These are phyloP conservation scores for Oidium heveae DNA, from an alignment of 2,329 filamentous ascomycete genomes.

Conservation along the genomic window DNA sequence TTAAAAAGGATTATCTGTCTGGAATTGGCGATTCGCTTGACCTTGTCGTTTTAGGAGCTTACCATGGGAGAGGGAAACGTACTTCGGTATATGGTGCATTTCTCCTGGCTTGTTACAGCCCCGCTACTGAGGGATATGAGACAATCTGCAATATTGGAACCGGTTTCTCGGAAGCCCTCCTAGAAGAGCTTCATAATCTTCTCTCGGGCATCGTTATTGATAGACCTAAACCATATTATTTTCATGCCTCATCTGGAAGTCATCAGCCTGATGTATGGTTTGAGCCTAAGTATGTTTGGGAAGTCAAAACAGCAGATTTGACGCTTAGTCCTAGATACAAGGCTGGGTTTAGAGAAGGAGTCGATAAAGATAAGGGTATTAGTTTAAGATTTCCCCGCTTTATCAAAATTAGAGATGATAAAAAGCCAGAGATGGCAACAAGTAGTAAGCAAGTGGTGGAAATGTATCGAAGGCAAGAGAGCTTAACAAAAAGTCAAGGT, in stretches of 20 bases:
- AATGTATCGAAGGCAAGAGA: slow-evolving; percentile 93
- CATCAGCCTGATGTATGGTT: slow-evolving; percentile 98
- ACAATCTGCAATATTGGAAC: slow-evolving; percentile 97
- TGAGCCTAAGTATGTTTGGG: slow-evolving; percentile 84
- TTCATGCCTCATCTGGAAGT: slow-evolving; percentile 58
- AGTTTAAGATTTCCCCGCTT: slow-evolving; percentile 80
- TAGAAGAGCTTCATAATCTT: slow-evolving; percentile 61
- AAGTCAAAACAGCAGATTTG: slow-evolving; percentile 88
- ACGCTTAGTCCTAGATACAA: slow-evolving; percentile 83
- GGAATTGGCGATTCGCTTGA: slow-evolving; percentile 90
- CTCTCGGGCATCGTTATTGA: slow-evolving; percentile 64
- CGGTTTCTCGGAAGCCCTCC: slow-evolving; percentile 78
- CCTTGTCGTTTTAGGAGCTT: slow-evolving; percentile 83
- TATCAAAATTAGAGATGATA: slow-evolving; percentile 78
- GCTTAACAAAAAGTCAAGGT: slow-evolving; percentile 55
- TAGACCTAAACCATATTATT: slow-evolving; percentile 80
- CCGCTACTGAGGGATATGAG: slow-evolving; percentile 58
- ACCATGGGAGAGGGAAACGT: slow-evolving; percentile 83
- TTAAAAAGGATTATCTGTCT: slow-evolving; percentile 94
- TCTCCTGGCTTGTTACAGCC: slow-evolving; percentile 81
- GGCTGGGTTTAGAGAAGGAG: slow-evolving; percentile 61
- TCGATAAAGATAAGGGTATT: slow-evolving; percentile 54
- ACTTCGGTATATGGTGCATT: slow-evolving; percentile 92
- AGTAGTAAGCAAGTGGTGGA: slow-evolving; percentile 68
- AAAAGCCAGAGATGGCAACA: slow-evolving; percentile 82